These are phyloP conservation scores for Oxalis stricta DNA, from an alignment of 441 rosid species.

Conservation along the genomic window DNA sequence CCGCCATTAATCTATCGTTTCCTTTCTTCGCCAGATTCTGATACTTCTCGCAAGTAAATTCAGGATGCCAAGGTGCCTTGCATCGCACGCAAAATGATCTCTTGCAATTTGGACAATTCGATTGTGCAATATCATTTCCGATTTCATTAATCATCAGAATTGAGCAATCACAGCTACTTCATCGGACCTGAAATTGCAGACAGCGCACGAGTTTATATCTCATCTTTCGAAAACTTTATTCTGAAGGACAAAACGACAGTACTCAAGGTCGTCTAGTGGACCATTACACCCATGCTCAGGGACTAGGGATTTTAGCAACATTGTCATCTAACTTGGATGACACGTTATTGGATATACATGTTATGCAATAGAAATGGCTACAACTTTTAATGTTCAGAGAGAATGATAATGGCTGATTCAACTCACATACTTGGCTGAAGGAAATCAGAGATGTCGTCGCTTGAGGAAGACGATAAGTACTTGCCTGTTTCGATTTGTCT, in stretches of 20 bases:
- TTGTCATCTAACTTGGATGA: conserved; percentile 36
- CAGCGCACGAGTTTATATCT: conserved; percentile 24
- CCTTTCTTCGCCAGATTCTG: conserved; percentile 18
- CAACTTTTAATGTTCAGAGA: conserved; percentile 18
- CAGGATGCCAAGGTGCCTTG: conserved; percentile 34
- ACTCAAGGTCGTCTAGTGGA: conserved; percentile 37
- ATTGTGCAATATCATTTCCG: conserved; percentile 3
- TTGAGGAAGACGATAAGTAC: neutral
- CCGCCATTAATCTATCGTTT: conserved; percentile 24
- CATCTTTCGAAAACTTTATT: conserved; percentile 22
- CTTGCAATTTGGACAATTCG: conserved; percentile 24
- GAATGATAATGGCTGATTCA: conserved; percentile 4
- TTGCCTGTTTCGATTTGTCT: neutral
- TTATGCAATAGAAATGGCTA: conserved; percentile 27
- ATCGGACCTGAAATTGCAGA: conserved; percentile 7
- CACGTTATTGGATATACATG: conserved; percentile 24
- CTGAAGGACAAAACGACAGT: conserved; percentile 32
- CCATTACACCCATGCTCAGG: conserved; percentile 34
- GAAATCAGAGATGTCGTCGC: neutral
- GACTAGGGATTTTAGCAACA: conserved; percentile 27
- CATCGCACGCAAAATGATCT: conserved; percentile 31
- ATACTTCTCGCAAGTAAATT: conserved; percentile 16
- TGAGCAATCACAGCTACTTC: conserved; percentile 22
- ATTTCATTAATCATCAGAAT: conserved; percentile 28
- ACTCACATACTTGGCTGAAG: conserved; percentile 25